Evolutionary conservation across 1,284 basidiomycete genomes (phyloP).

Genomic region (Trichosporon sp.): DNA sequence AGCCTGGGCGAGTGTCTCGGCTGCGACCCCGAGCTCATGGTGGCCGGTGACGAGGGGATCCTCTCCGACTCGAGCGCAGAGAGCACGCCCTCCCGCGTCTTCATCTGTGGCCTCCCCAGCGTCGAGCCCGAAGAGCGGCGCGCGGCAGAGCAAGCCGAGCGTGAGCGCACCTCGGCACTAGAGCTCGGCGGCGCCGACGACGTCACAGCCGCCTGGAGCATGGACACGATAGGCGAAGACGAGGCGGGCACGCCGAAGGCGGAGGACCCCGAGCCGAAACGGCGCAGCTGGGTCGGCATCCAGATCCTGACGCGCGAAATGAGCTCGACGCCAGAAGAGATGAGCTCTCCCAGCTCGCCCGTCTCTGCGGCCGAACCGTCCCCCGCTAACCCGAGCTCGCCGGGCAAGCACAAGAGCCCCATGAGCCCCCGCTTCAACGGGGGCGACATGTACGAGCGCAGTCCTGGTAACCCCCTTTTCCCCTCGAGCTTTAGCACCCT

Average conservation of each 20-base stretch:
- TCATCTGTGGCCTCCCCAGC: conserved; percentile 38
- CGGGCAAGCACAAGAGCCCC: not conserved
- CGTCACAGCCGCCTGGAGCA: not conserved
- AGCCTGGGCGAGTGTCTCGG: conserved; percentile 44
- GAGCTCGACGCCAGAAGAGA: not conserved
- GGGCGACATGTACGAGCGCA: conserved; percentile 31
- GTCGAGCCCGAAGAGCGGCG: conserved; percentile 24
- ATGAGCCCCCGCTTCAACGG: not conserved
- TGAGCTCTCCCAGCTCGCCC: conserved; percentile 1
- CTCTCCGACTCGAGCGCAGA: not conserved
- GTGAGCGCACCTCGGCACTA: conserved; percentile 17
- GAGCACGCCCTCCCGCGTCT: conserved; percentile 29
- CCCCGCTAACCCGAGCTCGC: conserved; percentile 14
- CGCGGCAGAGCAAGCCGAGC: conserved; percentile 18
- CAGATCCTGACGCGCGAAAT: conserved; percentile 2
- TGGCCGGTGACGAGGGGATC: conserved; percentile 34
- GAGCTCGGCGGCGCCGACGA: conserved; percentile 34
- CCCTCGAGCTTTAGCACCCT: conserved; percentile 39
- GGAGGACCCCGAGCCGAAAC: not conserved
- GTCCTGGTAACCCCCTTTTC: conserved; percentile 43
- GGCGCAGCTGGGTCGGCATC: conserved; percentile 3
- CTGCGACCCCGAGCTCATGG: conserved; percentile 43
- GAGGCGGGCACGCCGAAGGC: conserved; percentile 1
- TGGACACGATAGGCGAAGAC: conserved; percentile 31
- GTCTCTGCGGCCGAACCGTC: not conserved